A percentile compares a stretch with the other conserved stretches of the same genome.
Evolutionary conservation across 345 rosid species (phyloP).

Genomic region (Lenwebbia sp.): DNA sequence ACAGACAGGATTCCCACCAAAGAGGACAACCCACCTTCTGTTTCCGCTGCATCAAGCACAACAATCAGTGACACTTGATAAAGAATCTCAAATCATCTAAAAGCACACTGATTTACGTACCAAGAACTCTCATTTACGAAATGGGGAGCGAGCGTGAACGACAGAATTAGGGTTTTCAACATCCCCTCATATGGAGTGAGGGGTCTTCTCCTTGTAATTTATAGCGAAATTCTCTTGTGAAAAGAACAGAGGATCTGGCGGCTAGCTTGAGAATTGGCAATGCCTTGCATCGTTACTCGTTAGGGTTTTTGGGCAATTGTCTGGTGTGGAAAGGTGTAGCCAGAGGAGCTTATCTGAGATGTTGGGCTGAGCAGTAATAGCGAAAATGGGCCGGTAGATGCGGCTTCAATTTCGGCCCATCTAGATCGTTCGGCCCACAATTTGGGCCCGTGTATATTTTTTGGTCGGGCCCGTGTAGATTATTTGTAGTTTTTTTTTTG

Average conservation of each 20-base stretch:
- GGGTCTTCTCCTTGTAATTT: not conserved
- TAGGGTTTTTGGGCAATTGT: not conserved
- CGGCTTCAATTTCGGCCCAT: not conserved
- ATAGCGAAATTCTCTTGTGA: not conserved
- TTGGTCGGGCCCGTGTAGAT: not conserved
- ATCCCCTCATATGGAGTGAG: accelerated
- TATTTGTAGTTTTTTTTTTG: not conserved
- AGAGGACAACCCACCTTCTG: not conserved
- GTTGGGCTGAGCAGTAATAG: not conserved
- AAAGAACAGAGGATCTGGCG: not conserved
- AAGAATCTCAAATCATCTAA: not conserved
- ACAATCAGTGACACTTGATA: not conserved
- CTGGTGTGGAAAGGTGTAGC: not conserved
- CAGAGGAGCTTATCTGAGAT: not conserved
- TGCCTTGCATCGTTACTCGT: not conserved
- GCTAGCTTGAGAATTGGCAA: not conserved
- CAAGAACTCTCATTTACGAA: not conserved
- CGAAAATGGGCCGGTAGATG: not conserved
- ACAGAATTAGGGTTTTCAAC: not conserved
- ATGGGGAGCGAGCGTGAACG: not conserved
- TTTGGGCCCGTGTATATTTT: not conserved
- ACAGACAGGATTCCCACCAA: not conserved
- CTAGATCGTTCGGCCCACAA: no score
- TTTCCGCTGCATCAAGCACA: not conserved
- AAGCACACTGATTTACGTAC: not conserved